phyloP scores from a whole-genome alignment of 2,329 filamentous ascomycete genomes.

The Cytospora piceae region DNA sequence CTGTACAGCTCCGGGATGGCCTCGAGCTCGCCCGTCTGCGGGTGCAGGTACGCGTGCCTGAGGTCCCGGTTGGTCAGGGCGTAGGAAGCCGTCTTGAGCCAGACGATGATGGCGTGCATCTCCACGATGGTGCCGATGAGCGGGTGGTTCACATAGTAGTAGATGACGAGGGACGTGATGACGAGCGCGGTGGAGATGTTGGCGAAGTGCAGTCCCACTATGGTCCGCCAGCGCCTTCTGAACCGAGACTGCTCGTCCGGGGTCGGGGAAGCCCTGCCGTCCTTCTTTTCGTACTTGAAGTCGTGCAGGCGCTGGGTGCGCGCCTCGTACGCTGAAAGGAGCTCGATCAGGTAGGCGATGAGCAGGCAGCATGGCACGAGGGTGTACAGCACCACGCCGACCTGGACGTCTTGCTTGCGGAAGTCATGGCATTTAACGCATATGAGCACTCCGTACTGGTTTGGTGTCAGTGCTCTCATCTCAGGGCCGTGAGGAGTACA shows the following conservation, averaged over 20 bases:
- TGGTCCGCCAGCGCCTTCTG: conserved; percentile 75
- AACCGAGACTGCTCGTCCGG: conserved; percentile 69
- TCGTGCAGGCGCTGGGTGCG: conserved; percentile 55
- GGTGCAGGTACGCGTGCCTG: conserved; percentile 85
- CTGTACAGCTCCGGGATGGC: conserved; percentile 81
- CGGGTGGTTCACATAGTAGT: conserved; percentile 89
- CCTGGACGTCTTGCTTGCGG: conserved; percentile 72
- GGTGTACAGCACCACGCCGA: conserved; percentile 79
- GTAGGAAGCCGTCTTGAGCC: conserved; percentile 95
- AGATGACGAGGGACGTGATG: conserved; percentile 83
- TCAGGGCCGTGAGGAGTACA: neutral
- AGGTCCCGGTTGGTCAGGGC: conserved; percentile 96
- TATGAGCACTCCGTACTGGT: conserved; percentile 89
- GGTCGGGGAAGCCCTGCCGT: conserved; percentile 58
- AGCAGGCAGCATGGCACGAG: conserved; percentile 90
- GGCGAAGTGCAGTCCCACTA: conserved; percentile 78
- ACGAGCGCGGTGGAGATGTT: conserved; percentile 83
- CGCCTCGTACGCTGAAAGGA: conserved; percentile 79
- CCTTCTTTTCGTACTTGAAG: conserved; percentile 43
- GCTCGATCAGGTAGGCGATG: conserved; percentile 87
- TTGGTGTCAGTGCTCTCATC: conserved; percentile 25
- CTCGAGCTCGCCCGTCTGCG: conserved; percentile 66
- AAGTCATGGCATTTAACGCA: conserved; percentile 91
- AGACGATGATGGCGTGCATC: conserved; percentile 90
- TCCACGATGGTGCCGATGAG: conserved; percentile 90